These are phyloP conservation scores for Isoetes taiwanensis DNA, from an alignment of 75 land plant genomes.

Conservation along the genomic window DNA sequence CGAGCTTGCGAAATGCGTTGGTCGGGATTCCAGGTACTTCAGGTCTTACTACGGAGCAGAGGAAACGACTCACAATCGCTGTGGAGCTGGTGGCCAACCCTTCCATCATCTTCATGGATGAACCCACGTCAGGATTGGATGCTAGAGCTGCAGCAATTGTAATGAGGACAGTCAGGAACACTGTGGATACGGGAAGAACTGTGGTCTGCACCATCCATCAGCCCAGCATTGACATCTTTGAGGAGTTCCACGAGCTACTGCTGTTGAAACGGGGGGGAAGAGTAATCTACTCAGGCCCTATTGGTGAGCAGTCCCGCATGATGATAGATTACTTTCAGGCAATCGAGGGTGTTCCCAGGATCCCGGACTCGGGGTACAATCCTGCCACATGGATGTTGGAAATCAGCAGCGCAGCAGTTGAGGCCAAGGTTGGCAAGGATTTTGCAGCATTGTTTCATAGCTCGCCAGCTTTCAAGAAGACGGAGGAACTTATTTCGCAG, in stretches of 20 bases:
- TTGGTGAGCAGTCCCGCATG: neutral
- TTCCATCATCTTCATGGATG: constrained; percentile 6
- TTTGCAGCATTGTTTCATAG: neutral
- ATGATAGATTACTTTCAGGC: neutral
- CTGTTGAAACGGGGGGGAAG: constrained; percentile 2
- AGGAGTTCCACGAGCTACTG: constrained; percentile 1
- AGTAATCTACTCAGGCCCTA: neutral
- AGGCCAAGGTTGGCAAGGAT: neutral
- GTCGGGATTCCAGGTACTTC: neutral
- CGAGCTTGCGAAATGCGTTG: neutral
- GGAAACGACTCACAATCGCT: constrained; percentile 16
- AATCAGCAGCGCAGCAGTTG: neutral
- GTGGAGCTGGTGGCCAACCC: constrained; percentile 5
- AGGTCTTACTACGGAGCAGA: neutral
- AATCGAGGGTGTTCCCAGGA: neutral
- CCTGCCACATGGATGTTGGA: constrained; percentile 4
- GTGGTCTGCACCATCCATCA: constrained; percentile 6
- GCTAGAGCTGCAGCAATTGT: constrained; percentile 4
- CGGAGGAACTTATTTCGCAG: neutral
- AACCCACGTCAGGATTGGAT: constrained; percentile 1
- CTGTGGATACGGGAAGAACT: constrained; percentile 2
- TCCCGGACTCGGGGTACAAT: neutral
- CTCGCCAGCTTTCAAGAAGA: neutral
- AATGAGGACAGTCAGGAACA: constrained; percentile 5
- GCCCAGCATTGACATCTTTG: constrained; percentile 8